phyloP scores from a whole-genome alignment of 169 alveolate genomes.

The Plasmodium billcollinsi region DNA sequence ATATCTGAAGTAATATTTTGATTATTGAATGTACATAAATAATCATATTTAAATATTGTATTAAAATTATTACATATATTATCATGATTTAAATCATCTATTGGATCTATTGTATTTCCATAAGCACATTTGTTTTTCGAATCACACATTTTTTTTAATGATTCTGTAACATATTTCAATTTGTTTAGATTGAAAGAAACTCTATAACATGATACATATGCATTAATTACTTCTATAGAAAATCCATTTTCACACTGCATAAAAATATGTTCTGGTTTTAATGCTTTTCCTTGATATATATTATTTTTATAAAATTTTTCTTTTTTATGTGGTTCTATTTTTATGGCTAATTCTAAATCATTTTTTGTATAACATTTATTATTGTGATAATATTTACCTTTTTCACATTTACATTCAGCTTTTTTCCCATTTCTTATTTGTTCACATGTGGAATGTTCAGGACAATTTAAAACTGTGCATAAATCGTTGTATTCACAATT shows the following conservation, averaged over 20 bases:
- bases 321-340: not conserved
- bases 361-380: slow-evolving; percentile 13
- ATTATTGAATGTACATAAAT: slow-evolving; percentile 15
- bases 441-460: slow-evolving; percentile 32
- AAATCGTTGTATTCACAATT: slow-evolving; percentile 14
- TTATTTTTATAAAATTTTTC: not conserved
- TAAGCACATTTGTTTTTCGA: slow-evolving; percentile 18
- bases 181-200: slow-evolving; percentile 6
- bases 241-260: slow-evolving; percentile 16
- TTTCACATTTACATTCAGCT: slow-evolving; percentile 54
- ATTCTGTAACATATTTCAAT: slow-evolving; percentile 22
- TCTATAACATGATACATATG: slow-evolving; percentile 23
- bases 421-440: not conserved
- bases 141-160: slow-evolving; percentile 18
- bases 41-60: slow-evolving; percentile 20
- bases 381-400: slow-evolving; percentile 15
- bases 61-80: slow-evolving; percentile 8
- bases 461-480: slow-evolving; percentile 38
- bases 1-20: too few relatives aligned
- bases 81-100: not conserved
- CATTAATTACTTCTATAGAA: slow-evolving; percentile 41
- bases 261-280: slow-evolving; percentile 31
- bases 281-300: slow-evolving; percentile 11
- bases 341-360: slow-evolving; percentile 30
- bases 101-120: slow-evolving; percentile 9